phyloP scores from a whole-genome alignment of 1,284 basidiomycete species.

The Cryptococcus maquisensis region DNA sequence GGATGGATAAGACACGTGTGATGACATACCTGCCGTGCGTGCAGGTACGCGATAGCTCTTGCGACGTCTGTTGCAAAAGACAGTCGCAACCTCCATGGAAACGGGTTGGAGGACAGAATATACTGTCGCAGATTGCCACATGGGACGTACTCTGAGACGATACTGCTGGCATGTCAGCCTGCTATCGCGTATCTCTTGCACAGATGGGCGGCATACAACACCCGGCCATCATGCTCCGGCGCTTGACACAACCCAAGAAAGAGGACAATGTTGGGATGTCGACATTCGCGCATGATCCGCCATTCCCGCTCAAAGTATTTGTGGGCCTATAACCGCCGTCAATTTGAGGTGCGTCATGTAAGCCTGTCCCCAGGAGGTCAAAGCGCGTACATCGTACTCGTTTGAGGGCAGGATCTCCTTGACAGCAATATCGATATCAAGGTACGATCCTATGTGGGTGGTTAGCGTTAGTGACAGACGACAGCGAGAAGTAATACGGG shows the following conservation, averaged over 20 bases:
- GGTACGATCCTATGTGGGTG: slow-evolving; percentile 65
- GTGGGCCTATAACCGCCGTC: slow-evolving; percentile 54
- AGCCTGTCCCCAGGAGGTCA: not conserved
- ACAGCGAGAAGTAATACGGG: not conserved
- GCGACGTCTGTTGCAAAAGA: slow-evolving; percentile 93
- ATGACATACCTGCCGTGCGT: slow-evolving; percentile 66
- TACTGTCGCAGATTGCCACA: slow-evolving; percentile 75
- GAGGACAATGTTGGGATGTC: slow-evolving; percentile 89
- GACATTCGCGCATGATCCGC: slow-evolving; percentile 83
- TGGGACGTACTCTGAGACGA: slow-evolving; percentile 77
- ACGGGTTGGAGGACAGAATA: slow-evolving; percentile 67
- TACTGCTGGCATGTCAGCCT: slow-evolving; percentile 43
- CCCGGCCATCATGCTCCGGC: slow-evolving; percentile 72
- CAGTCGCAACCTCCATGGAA: slow-evolving; percentile 85
- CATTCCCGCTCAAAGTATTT: slow-evolving; percentile 99
- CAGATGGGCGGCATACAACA: slow-evolving; percentile 52
- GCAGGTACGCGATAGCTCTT: slow-evolving; percentile 91
- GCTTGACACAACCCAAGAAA: slow-evolving; percentile 90
- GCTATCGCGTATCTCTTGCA: not conserved
- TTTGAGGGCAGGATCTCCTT: slow-evolving; percentile 88
- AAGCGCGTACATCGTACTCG: slow-evolving; percentile 65
- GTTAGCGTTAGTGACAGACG: not conserved
- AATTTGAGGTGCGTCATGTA: not conserved
- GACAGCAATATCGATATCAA: slow-evolving; percentile 92
- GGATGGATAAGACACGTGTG: not conserved